Conservation (phyloP, 768 basidiomycete genomes). For the Boletus subparvulus region DNA sequence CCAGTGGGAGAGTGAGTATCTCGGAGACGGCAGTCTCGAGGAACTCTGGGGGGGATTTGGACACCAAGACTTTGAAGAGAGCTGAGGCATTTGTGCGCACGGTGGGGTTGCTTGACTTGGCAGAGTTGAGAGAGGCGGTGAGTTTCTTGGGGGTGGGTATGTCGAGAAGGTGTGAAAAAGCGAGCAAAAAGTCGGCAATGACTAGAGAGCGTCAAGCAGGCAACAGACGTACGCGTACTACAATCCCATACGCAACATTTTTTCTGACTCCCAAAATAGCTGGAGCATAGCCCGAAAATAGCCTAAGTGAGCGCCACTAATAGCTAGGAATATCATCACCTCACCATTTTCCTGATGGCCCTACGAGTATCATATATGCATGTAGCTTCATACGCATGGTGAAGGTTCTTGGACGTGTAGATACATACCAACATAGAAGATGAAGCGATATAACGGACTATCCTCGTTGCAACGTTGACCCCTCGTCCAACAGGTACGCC, state of each 20-base stretch:
- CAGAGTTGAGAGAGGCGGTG: constrained; percentile 57
- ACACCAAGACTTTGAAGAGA: constrained; percentile 54
- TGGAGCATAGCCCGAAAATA: too few species aligned
- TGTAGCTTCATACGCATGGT: constrained; percentile 23
- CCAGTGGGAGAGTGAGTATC: constrained; percentile 68
- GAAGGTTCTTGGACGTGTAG: constrained; percentile 3
- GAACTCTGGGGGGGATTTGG: constrained; percentile 37
- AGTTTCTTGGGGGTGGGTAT: constrained; percentile 50
- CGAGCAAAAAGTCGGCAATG: constrained; percentile 55
- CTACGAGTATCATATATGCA: constrained; percentile 12
- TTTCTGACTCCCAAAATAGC: too few species aligned
- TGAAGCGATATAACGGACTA: not conserved
- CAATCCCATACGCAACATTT: too few species aligned
- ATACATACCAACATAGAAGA: constrained; percentile 16
- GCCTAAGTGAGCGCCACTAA: not conserved
- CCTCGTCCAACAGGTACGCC: constrained; percentile 16
- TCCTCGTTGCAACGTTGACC: not conserved
- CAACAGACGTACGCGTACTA: not conserved
- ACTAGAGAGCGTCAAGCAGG: constrained; percentile 36
- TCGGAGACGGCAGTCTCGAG: constrained; percentile 56
- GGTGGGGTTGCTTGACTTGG: constrained; percentile 69
- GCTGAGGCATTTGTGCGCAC: constrained; percentile 56
- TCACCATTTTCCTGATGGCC: too few species aligned
- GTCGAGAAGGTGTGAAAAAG: constrained; percentile 52
- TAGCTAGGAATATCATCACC: too few species aligned